A percentile compares a stretch with the other conserved stretches of the same genome.
Evolutionary conservation across 192 early-diverging fungal species (phyloP).

Genomic region (Ramicandelaber brevisporus): DNA sequence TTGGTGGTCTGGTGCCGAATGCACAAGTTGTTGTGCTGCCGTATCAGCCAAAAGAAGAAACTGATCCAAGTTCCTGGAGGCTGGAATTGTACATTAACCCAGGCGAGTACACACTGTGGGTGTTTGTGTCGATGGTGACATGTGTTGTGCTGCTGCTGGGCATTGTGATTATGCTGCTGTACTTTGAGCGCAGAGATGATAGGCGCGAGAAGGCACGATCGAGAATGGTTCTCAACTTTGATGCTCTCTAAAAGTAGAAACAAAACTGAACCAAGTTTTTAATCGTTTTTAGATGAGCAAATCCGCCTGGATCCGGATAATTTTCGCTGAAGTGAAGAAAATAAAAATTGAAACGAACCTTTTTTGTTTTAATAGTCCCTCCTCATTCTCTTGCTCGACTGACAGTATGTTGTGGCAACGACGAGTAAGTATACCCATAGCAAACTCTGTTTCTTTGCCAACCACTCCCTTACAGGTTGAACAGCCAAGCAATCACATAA

Average conservation of each 20-base stretch:
- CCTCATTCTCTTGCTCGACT: no score
- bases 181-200: slow-evolving; percentile 56
- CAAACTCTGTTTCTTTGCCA: no score
- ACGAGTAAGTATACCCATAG: no score
- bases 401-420: no score
- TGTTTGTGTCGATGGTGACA: slow-evolving; percentile 45
- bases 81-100: slow-evolving; percentile 77
- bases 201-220: slow-evolving; percentile 46
- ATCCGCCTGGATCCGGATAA: no score
- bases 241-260: slow-evolving; percentile 33
- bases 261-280: background rate
- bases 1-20: slow-evolving; percentile 78
- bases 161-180: slow-evolving; percentile 41
- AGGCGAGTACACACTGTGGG: slow-evolving; percentile 55
- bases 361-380: no score
- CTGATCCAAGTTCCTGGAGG: no score
- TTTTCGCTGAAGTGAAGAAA: no score
- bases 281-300: background rate
- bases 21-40: slow-evolving; percentile 74
- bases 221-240: slow-evolving; percentile 74
- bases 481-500: no score
- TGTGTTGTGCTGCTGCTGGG: slow-evolving; percentile 41
- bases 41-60: slow-evolving; percentile 24
- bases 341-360: no score
- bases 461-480: no score